Percentiles rank a stretch among this genome's conserved stretches.
These are phyloP conservation scores for Phaeosphaeria sp. DNA, from an alignment of 2,329 filamentous ascomycete genomes.

Conservation along the genomic window DNA sequence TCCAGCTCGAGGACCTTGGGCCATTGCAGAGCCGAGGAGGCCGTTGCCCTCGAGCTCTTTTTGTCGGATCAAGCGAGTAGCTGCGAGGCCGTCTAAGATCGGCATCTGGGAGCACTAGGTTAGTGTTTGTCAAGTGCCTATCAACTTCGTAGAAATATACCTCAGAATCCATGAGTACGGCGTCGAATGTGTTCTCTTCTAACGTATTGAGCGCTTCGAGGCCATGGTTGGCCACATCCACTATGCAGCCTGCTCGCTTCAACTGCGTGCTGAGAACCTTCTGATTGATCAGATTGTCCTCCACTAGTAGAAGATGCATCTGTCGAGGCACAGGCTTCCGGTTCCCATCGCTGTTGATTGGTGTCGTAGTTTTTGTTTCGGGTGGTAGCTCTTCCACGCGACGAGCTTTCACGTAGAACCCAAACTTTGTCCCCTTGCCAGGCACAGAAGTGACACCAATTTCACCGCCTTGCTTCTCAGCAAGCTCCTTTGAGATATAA, in stretches of 20 bases:
- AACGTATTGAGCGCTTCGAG: constrained; percentile 4
- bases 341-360: background rate
- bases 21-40: too few relatives aligned
- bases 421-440: constrained; percentile 51
- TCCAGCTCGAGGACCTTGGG: constrained; percentile 28
- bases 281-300: constrained; percentile 10
- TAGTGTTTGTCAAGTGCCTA: too few relatives aligned
- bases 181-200: constrained; percentile 8
- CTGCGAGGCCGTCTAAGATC: constrained; percentile 31
- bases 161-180: constrained; percentile 28
- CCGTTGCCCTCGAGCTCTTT: too few relatives aligned
- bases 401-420: constrained; percentile 52
- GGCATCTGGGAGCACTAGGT: constrained; percentile 29
- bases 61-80: constrained; percentile 7
- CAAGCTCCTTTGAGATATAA: constrained; percentile 32
- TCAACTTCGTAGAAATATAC: too few relatives aligned
- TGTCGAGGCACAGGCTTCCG: background rate
- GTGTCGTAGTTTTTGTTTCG: background rate
- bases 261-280: constrained; percentile 3
- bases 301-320: background rate
- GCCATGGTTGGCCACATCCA: constrained; percentile 7
- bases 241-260: background rate
- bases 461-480: constrained; percentile 32
- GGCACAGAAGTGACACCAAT: constrained; percentile 52
- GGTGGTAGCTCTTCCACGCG: constrained; percentile 12